These are phyloP conservation scores for Verbena officinalis DNA, from an alignment of 257 asterid genomes.

Conservation along the genomic window DNA sequence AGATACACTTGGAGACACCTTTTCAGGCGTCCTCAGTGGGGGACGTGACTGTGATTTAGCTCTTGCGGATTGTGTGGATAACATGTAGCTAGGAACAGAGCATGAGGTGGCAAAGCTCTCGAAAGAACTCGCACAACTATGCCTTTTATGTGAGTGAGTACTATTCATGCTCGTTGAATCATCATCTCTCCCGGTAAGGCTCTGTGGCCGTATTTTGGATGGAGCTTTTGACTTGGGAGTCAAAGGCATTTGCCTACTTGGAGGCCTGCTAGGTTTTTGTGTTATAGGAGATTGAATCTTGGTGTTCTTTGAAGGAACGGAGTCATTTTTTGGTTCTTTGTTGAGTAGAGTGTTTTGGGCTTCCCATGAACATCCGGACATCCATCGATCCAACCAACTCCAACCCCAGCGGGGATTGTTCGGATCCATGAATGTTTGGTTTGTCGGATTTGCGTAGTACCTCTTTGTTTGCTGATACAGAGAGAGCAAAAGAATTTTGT, in stretches of 20 bases:
- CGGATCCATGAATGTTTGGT: constrained; percentile 61
- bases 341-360: constrained; percentile 32
- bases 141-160: constrained; percentile 59
- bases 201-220: constrained; percentile 35
- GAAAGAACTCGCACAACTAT: constrained; percentile 60
- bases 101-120: constrained; percentile 69
- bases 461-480: constrained; percentile 49
- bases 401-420: constrained; percentile 84
- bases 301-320: constrained; percentile 29
- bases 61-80: constrained; percentile 61
- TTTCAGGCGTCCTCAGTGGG: constrained; percentile 48
- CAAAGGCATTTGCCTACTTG: constrained; percentile 56
- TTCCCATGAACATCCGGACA: constrained; percentile 82
- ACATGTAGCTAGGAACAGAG: constrained; percentile 70
- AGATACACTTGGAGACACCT: constrained; percentile 31
- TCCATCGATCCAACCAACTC: constrained; percentile 91
- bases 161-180: constrained; percentile 74
- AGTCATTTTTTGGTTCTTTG: constrained; percentile 35
- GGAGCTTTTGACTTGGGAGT: constrained; percentile 51
- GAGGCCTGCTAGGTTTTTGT: constrained; percentile 37
- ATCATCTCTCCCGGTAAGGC: constrained; percentile 41
- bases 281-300: constrained; percentile 30
- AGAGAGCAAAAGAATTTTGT: too few relatives aligned
- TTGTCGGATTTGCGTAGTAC: constrained; percentile 41
- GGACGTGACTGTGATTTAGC: constrained; percentile 58